Base-by-base conservation (phyloP, 192 early-diverging fungal species). In the Dissophora ornata region DNA sequence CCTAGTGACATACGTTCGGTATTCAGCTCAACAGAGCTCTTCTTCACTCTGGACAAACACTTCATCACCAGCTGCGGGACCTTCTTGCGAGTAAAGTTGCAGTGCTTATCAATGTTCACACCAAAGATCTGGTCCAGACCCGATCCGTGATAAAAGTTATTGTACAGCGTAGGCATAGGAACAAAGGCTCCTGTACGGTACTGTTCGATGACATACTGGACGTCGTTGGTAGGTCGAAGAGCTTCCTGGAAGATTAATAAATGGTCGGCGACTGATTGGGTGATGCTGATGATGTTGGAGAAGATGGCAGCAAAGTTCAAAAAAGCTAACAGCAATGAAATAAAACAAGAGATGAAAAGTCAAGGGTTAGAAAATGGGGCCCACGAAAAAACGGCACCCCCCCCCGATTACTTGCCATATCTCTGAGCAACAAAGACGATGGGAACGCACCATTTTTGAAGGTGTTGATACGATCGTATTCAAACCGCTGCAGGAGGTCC, bases 71-170 rank as follows among this genome's bases (percentile, higher is more conserved):
- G 80, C 47, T 86, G 73, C 25, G 92, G 92, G 7, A 90, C 84
- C 53, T 74, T 80, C 61, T 85, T 84, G 28, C 85, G 80, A 32
- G 84, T 84, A 25, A 88, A 82, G 52, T 86, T 79, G 24, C 85
- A 83, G 50, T 89, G 84, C 62, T 91, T 89, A 21, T 88, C 90
- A 46, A 93, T 86, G 19, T 88, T 73, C 45, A 93, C 90, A 16
- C 90, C 92, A 83, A 93, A 93, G 25, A 89, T 81, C 83, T 93
- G 92, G 80, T 90, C 89, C 42, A 89, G 82, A 24, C 86, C 88
- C 21, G 86, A 73, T 54, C 92, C 90, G 47, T 86, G 84, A 29
- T 89, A 89, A 60, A 86, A 87, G 50, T 90, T 88, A 24, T 86
- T 83, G 80, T 90, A 93, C 0, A 93, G 78, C 13, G 90, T 86